phyloP scores from a whole-genome alignment of 2,329 filamentous ascomycete genomes.

The Fusarium transvaalense region DNA sequence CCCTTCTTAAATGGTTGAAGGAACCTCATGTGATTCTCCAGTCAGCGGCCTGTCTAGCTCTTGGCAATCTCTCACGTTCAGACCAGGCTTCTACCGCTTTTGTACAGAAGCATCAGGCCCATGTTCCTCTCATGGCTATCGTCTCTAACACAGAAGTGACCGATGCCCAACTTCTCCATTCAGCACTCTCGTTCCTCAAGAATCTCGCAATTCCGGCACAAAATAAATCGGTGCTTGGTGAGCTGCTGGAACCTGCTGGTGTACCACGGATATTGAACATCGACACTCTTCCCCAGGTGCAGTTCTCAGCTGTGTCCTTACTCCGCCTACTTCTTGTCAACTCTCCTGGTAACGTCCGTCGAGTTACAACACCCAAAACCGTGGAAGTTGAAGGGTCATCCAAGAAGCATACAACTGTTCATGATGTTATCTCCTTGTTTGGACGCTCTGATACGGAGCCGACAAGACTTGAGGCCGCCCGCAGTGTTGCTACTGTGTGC shows the following conservation, averaged over 20 bases:
- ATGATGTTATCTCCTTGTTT: constrained; percentile 56
- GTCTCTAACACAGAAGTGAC: constrained; percentile 57
- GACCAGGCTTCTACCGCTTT: constrained; percentile 66
- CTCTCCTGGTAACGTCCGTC: constrained; percentile 64
- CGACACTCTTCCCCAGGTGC: constrained; percentile 66
- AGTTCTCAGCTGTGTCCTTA: constrained; percentile 71
- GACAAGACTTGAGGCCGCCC: constrained; percentile 70
- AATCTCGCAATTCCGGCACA: constrained; percentile 70
- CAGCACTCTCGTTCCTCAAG: constrained; percentile 71
- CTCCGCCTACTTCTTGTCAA: constrained; percentile 67
- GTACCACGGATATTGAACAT: constrained; percentile 68
- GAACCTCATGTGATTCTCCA: constrained; percentile 60
- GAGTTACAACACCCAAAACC: constrained; percentile 59
- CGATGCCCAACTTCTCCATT: constrained; percentile 67
- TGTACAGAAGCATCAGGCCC: constrained; percentile 57
- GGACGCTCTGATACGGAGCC: constrained; percentile 59
- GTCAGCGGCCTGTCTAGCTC: constrained; percentile 69
- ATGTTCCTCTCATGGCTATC: constrained; percentile 60
- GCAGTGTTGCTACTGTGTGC: constrained; percentile 65
- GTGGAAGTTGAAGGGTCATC: constrained; percentile 48
- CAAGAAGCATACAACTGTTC: constrained; percentile 51
- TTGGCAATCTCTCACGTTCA: constrained; percentile 72
- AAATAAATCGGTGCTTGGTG: constrained; percentile 67
- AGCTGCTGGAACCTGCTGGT: constrained; percentile 59
- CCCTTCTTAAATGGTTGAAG: constrained; percentile 63